Evolutionary conservation across 148 eudicot species (phyloP).

Genomic region (Diospyros kaki): DNA sequence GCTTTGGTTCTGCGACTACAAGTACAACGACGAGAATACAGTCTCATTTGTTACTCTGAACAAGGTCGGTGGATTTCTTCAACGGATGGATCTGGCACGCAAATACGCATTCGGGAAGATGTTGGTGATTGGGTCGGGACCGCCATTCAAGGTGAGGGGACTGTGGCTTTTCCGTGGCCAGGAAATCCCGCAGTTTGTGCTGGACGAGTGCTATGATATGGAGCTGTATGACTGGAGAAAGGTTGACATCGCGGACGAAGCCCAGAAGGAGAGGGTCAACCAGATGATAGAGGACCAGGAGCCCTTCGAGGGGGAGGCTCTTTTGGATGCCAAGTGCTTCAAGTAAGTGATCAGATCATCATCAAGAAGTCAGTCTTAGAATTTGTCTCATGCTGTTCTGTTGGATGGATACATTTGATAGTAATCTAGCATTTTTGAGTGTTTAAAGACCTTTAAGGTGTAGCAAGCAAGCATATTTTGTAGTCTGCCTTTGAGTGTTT

Average conservation of each 20-base stretch:
- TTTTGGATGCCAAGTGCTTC: conserved; percentile 37
- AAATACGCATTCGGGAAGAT: conserved; percentile 39
- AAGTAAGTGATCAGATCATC: conserved; percentile 10
- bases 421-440: too few relatives aligned
- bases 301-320: conserved; percentile 37
- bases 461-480: too few relatives aligned
- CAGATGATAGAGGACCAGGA: conserved; percentile 38
- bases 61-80: conserved; percentile 37
- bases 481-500: too few relatives aligned
- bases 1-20: conserved; percentile 50
- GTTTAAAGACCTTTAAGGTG: too few relatives aligned
- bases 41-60: conserved; percentile 37
- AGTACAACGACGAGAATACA: conserved; percentile 41
- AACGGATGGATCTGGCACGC: conserved; percentile 33
- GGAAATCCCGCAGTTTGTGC: conserved; percentile 30
- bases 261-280: conserved; percentile 31
- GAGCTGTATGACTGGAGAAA: conserved; percentile 36
- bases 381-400: neutral
- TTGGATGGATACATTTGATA: neutral
- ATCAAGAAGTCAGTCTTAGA: neutral
- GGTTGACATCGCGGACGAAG: conserved; percentile 28
- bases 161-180: conserved; percentile 36
- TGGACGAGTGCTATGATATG: conserved; percentile 38
- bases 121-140: conserved; percentile 27
- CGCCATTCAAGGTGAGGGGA: conserved; percentile 35